Conservation (phyloP, 1,284 basidiomycete species). For the Sporisorium graminicola region DNA sequence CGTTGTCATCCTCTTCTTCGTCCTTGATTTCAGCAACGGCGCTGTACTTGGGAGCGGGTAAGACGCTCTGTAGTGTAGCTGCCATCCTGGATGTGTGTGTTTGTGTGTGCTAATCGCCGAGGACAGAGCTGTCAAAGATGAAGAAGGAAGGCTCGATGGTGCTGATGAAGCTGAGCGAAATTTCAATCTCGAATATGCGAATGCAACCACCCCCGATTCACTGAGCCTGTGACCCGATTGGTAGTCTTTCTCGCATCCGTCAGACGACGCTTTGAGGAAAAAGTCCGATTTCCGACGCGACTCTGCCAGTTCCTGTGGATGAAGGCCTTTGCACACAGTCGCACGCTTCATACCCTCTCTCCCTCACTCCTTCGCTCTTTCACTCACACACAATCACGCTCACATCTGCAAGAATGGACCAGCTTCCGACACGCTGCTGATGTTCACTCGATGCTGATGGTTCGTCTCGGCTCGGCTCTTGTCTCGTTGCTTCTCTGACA, state of each 20-base stretch:
- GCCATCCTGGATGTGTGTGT: constrained; percentile 24
- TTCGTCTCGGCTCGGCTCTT: neutral
- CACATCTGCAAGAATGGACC: neutral
- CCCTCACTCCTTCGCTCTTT: neutral
- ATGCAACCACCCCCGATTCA: neutral
- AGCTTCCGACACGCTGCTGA: neutral
- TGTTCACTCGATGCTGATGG: neutral
- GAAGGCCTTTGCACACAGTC: neutral
- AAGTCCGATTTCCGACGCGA: constrained; percentile 19
- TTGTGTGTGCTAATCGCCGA: neutral
- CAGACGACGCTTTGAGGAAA: constrained; percentile 1
- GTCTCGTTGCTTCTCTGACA: neutral
- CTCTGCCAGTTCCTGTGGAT: neutral
- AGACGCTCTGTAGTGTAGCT: constrained; percentile 49
- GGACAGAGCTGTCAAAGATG: neutral
- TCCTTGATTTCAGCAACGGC: neutral
- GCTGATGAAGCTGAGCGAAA: neutral
- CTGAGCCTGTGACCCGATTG: neutral
- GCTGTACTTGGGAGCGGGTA: constrained; percentile 48
- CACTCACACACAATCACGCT: neutral
- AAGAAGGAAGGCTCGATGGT: constrained; percentile 1
- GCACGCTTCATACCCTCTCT: neutral
- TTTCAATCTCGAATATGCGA: constrained; percentile 2
- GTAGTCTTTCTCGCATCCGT: neutral
- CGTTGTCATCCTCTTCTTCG: constrained; percentile 23